Evolutionary conservation across 208 protist genomes (phyloP).

Genomic region (Naegleria lovaniensis): DNA sequence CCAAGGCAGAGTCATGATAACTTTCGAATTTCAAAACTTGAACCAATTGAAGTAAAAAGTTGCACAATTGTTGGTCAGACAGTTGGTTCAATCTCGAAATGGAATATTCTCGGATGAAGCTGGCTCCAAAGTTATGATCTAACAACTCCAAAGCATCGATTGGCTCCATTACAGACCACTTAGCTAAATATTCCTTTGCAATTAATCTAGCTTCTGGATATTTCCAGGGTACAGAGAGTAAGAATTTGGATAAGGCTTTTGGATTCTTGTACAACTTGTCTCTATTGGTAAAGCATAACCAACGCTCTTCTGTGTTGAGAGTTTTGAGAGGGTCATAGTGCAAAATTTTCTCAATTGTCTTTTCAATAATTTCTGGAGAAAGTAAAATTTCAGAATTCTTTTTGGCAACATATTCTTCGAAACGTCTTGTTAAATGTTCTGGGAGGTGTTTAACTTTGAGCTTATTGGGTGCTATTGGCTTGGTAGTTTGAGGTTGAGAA

Average conservation of each 20-base stretch:
- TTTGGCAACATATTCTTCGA: conserved; percentile 10
- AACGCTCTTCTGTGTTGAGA: background rate
- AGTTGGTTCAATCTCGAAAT: conserved; percentile 56
- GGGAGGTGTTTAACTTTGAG: background rate
- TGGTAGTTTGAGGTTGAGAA: background rate
- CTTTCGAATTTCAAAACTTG: conserved; percentile 74
- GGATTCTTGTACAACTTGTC: conserved; percentile 29
- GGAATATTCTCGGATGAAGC: conserved; percentile 40
- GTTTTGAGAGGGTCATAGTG: background rate
- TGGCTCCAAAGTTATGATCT: conserved; percentile 44
- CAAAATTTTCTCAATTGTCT: background rate
- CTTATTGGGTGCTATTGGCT: background rate
- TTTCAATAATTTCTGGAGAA: background rate
- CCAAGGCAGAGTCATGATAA: conserved; percentile 65
- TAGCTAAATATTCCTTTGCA: conserved; percentile 48
- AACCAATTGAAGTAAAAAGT: conserved; percentile 68
- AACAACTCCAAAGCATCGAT: conserved; percentile 70
- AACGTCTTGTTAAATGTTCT: background rate
- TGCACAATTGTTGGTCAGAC: conserved; percentile 58
- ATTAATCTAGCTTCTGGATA: conserved; percentile 58
- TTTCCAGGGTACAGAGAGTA: conserved; percentile 62
- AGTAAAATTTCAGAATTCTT: background rate
- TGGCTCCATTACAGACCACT: conserved; percentile 50
- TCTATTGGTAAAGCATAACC: background rate
- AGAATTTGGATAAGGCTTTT: conserved; percentile 60